These are phyloP conservation scores for Artemisia annua DNA, from an alignment of 129 eudicot genomes.

Conservation along the genomic window DNA sequence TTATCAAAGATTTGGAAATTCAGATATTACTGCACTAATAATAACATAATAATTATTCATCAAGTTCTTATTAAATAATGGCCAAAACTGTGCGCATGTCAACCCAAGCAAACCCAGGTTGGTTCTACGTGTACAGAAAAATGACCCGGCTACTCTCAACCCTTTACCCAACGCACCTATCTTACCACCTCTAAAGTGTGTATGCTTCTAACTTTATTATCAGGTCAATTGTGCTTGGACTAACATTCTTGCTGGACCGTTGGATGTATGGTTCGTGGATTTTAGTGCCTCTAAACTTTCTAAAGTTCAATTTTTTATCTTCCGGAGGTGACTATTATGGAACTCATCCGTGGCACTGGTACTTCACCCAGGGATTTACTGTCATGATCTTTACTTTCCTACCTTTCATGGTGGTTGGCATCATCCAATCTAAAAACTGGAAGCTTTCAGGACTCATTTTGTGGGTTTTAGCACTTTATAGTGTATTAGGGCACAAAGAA, in stretches of 20 bases:
- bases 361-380: slow-evolving; percentile 91
- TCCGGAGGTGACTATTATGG: slow-evolving; percentile 99
- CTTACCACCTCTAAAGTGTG: too few relatives aligned
- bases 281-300: slow-evolving; percentile 86
- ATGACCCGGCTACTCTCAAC: too few relatives aligned
- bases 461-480: slow-evolving; percentile 85
- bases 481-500: slow-evolving; percentile 92
- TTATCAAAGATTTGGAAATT: too few relatives aligned
- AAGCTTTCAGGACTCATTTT: slow-evolving; percentile 78
- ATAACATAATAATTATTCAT: too few relatives aligned
- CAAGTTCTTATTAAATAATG: too few relatives aligned
- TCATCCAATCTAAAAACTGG: slow-evolving; percentile 68
- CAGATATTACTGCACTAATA: too few relatives aligned
- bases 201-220: slow-evolving; percentile 14
- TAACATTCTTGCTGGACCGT: slow-evolving; percentile 70
- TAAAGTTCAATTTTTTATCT: slow-evolving; percentile 88
- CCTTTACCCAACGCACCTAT: too few relatives aligned
- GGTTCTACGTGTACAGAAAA: too few relatives aligned
- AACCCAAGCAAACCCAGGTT: too few relatives aligned
- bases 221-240: slow-evolving; percentile 72
- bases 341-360: slow-evolving; percentile 99
- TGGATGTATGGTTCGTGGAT: slow-evolving; percentile 92
- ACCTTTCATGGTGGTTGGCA: slow-evolving; percentile 74
- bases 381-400: slow-evolving; percentile 81
- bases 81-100: too few relatives aligned